A percentile compares a stretch with the other conserved stretches of the same genome.
Conservation (phyloP, 345 rosid genomes). For the Rhizophora mangle region DNA sequence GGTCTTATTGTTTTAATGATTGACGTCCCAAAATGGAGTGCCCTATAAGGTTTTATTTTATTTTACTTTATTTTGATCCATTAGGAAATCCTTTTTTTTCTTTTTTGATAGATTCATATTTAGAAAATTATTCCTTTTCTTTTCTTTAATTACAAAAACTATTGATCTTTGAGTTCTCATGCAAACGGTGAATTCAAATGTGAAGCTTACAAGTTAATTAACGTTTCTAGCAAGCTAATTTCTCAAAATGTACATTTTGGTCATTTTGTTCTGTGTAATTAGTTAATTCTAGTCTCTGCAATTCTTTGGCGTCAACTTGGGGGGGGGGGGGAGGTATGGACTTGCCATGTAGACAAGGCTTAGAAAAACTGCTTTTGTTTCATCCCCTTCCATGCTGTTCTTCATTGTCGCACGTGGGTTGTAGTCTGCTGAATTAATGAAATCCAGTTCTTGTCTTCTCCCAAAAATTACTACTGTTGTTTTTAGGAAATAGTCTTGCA, state of each 20-base stretch:
- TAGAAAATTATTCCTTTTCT: no score
- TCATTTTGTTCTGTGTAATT: background rate
- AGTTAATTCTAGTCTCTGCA: background rate
- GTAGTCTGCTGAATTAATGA: constrained; percentile 1
- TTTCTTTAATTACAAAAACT: no score
- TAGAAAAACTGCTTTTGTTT: background rate
- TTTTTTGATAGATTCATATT: no score
- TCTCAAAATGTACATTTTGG: background rate
- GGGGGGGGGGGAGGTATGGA: constrained; percentile 7
- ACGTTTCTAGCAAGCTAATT: no score
- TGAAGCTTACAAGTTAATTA: no score
- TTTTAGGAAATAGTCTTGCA: background rate
- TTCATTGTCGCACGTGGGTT: constrained; percentile 23
- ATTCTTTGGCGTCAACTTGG: constrained; percentile 18
- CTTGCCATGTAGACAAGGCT: constrained; percentile 28
- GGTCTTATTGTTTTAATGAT: no score
- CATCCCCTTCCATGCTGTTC: constrained; percentile 13
- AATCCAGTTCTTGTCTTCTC: background rate
- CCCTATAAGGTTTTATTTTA: no score
- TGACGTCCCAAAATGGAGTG: no score
- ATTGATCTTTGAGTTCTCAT: no score
- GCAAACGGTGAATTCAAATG: no score
- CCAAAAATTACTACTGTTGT: background rate
- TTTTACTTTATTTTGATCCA: no score
- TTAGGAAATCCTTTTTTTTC: no score